These are phyloP conservation scores for Pseudoturritis turrita DNA, from an alignment of 345 rosid species.

Conservation along the genomic window DNA sequence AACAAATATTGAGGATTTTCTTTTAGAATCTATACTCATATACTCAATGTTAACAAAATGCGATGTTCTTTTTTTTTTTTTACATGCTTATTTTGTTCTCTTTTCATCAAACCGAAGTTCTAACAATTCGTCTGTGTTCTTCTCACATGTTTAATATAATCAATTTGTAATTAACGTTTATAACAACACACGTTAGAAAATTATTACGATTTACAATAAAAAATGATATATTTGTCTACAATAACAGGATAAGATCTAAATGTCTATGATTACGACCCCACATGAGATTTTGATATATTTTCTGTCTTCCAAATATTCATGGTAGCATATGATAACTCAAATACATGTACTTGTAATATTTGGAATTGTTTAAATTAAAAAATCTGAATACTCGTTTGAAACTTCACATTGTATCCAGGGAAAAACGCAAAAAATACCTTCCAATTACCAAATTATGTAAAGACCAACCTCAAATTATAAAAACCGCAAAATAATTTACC, in stretches of 20 bases:
- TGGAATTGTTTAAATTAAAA: too few species aligned
- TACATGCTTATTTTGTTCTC: neutral
- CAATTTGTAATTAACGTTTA: neutral
- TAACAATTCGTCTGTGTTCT: neutral
- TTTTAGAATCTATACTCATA: constrained; percentile 12
- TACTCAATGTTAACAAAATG: neutral
- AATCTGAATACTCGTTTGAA: neutral
- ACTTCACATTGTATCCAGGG: neutral
- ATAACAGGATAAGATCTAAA: constrained; percentile 18
- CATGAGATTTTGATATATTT: constrained; percentile 23
- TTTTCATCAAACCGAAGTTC: neutral
- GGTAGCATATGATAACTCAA: constrained; percentile 11
- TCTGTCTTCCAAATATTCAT: constrained; percentile 17
- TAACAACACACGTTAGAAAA: neutral
- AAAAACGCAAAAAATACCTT: neutral
- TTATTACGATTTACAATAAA: neutral
- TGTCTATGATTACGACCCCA: constrained; percentile 24
- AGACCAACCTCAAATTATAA: neutral
- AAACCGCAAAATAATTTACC: too few species aligned
- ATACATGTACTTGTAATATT: constrained; percentile 13
- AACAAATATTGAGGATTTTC: neutral
- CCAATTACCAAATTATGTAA: neutral
- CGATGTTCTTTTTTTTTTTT: neutral
- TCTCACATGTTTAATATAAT: neutral
- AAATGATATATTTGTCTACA: neutral